Base-by-base conservation (phyloP, 306 rosid genomes). In the Glycine tomentella region DNA sequence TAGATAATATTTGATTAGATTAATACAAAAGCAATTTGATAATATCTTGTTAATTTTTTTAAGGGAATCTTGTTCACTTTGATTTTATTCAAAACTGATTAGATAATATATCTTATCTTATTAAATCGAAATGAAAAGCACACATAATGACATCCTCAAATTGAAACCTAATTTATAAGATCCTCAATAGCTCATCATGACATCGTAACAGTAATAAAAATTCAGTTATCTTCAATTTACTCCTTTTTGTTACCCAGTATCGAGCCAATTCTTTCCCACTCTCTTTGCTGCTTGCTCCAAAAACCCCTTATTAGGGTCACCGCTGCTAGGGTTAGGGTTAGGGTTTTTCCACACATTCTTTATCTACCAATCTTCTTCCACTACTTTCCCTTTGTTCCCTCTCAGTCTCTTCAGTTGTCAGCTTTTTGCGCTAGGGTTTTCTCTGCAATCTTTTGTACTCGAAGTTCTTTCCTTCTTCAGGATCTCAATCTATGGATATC, bases 401-500 rank as follows among this genome's bases (percentile, higher is more conserved):
- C 38, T 38, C 44, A 38, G 7, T 38, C 44, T 74, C 77, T 58
- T 4, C 68, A 51, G 11, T 56, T 85, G 3, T 49, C 46, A 34
- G 48, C 62, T 34, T 38, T 38, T 38, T 38, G 44, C 44, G 44
- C 6, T 51, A 9, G 3, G 17, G 11, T 61, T 38, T 59, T 49
- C 11, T 36, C 49, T 16, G 15, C 20, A 31, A 48, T 51, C 50
- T 56, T 3, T 25, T 61, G 1, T 49, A 62, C 53, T 12, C 8
- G 31, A 56, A 63, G 34, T 5, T 40, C 20, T 11, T 46, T 62
- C 66, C 38, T 62, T 51, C 44, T 56, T 66, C 55, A 80, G 82
- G 92, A 90, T 88, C 97, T 77, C 44, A 92, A 84, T 68, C 80
- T 53, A 90, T 90, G 94, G 92, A 88, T 88, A 63, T 31, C 59